These are phyloP conservation scores for Auricularia heimuer DNA, from an alignment of 768 basidiomycete genomes.

Conservation along the genomic window DNA sequence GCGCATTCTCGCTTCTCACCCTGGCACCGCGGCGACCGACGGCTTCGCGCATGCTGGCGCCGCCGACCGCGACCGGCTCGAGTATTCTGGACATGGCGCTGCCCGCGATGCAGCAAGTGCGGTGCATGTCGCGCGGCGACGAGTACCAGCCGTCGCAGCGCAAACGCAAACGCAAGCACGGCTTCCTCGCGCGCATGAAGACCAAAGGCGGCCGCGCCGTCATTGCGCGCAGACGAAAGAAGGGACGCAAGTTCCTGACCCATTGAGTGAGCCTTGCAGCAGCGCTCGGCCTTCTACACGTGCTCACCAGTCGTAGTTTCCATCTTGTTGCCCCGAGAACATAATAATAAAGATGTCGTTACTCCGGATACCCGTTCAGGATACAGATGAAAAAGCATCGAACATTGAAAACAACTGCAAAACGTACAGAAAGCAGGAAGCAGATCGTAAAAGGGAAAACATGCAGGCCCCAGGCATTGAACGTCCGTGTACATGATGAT, in stretches of 20 bases:
- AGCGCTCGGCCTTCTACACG: no score
- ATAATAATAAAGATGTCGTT: no score
- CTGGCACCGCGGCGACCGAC: background rate
- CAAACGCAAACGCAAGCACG: slow-evolving; percentile 85
- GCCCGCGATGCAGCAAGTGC: slow-evolving; percentile 33
- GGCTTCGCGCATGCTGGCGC: background rate
- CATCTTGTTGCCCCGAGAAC: no score
- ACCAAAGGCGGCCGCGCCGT: slow-evolving; percentile 62
- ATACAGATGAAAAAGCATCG: no score
- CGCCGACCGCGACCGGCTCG: background rate
- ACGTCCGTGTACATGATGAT: no score
- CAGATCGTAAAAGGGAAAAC: no score
- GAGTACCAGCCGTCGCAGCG: slow-evolving; percentile 97
- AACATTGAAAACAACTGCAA: no score
- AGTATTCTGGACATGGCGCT: background rate
- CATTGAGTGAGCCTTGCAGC: slow-evolving; percentile 39
- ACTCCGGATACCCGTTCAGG: no score
- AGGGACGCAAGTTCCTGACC: slow-evolving; percentile 69
- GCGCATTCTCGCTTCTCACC: background rate
- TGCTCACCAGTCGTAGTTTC: no score
- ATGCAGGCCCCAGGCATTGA: no score
- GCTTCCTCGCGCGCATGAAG: slow-evolving; percentile 73
- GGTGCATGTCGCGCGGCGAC: slow-evolving; percentile 64
- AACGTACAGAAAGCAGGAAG: no score
- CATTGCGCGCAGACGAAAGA: slow-evolving; percentile 56